Conservation (phyloP, 495 filamentous ascomycete species). For the Halenospora varia region DNA sequence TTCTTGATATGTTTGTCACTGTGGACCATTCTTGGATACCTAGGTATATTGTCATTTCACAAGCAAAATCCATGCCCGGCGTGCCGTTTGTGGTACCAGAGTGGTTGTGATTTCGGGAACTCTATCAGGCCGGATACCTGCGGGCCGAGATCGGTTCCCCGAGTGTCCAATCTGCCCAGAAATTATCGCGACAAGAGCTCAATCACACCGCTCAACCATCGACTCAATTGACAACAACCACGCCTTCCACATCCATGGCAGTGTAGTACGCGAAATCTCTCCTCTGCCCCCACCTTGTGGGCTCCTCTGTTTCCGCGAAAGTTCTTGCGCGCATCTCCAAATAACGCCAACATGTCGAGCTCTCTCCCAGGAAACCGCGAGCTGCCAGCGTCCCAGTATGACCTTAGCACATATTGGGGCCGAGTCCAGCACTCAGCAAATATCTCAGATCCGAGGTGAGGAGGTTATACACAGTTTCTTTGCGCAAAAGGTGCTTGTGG, state of each 20-base stretch:
- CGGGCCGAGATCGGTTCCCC: conserved; percentile 5
- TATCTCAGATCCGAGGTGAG: conserved; percentile 94
- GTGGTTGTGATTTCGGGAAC: too few species aligned
- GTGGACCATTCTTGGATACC: too few species aligned
- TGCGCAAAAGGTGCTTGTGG: conserved; percentile 21
- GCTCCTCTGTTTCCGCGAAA: neutral
- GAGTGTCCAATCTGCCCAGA: neutral
- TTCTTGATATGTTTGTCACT: too few species aligned
- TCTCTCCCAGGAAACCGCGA: conserved; percentile 84
- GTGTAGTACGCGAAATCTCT: neutral
- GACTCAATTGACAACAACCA: neutral
- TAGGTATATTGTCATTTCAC: too few species aligned
- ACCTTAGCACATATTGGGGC: conserved; percentile 91
- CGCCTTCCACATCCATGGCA: neutral
- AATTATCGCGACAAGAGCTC: neutral
- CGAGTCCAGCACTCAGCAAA: conserved; percentile 86
- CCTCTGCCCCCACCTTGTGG: neutral
- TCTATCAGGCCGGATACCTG: too few species aligned
- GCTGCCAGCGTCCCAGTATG: conserved; percentile 84
- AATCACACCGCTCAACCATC: neutral
- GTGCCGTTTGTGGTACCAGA: too few species aligned
- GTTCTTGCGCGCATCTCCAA: neutral
- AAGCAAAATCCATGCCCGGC: too few species aligned
- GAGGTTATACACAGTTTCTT: conserved; percentile 21
- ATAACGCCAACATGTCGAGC: conserved; percentile 60